A percentile compares a stretch with the other conserved stretches of the same genome.
These are phyloP conservation scores for Cyberlindnera galapagoensis DNA, from an alignment of 805 yeast genomes.

Conservation along the genomic window DNA sequence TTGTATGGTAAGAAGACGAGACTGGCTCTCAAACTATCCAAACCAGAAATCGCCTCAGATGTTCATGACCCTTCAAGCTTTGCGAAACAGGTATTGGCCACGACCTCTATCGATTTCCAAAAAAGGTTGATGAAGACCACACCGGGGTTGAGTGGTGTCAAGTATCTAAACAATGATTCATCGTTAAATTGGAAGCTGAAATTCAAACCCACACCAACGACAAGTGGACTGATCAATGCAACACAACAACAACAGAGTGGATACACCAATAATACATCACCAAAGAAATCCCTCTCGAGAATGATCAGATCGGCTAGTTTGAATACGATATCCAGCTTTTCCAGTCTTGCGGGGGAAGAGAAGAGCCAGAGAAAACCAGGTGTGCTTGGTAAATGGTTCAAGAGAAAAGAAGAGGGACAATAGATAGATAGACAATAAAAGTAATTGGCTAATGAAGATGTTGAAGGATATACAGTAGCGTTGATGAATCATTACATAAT, in stretches of 20 bases:
- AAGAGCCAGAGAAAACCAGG: constrained; percentile 3
- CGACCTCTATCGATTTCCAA: constrained; percentile 14
- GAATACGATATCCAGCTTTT: constrained; percentile 18
- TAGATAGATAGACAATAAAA: too few relatives aligned
- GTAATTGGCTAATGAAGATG: background rate
- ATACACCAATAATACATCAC: constrained; percentile 9
- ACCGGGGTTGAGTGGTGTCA: constrained; percentile 7
- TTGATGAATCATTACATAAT: background rate
- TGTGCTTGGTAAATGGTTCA: constrained; percentile 12
- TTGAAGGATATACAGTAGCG: too few relatives aligned
- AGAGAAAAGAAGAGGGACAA: constrained; percentile 3
- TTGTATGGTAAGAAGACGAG: constrained; percentile 17
- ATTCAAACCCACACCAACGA: constrained; percentile 3
- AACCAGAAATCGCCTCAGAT: constrained; percentile 15
- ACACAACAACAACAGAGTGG: background rate
- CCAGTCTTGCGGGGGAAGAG: background rate
- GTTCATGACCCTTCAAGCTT: constrained; percentile 7
- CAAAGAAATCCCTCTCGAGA: constrained; percentile 17
- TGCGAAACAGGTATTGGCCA: constrained; percentile 5
- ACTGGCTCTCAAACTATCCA: constrained; percentile 13
- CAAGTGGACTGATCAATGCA: background rate
- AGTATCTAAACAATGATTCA: constrained; percentile 12
- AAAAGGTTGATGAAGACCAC: constrained; percentile 7
- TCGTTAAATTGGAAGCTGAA: constrained; percentile 11
- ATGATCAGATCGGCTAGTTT: constrained; percentile 26